Percentiles rank a stretch among this genome's conserved stretches.
Conservation (phyloP, 345 rosid genomes). For the Dipteronia sinensis region DNA sequence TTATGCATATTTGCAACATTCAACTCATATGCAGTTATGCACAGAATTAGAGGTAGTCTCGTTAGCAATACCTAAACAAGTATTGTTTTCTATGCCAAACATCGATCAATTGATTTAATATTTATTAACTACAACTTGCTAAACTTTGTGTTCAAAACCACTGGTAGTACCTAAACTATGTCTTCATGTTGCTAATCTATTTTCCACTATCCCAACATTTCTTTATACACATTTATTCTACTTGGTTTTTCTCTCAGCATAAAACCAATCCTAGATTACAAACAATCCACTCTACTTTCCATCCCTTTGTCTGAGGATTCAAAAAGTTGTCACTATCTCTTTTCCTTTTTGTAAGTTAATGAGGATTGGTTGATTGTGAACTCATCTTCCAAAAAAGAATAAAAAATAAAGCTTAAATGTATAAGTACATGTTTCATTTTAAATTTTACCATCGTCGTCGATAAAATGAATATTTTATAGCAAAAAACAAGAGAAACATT, state of each 20-base stretch:
- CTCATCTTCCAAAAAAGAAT: conserved; percentile 27
- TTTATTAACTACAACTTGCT: conserved; percentile 1
- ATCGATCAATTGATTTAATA: not conserved
- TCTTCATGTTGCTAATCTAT: not conserved
- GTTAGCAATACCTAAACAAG: not conserved
- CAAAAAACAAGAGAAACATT: not conserved
- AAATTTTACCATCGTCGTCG: conserved; percentile 6
- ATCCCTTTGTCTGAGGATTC: conserved; percentile 9
- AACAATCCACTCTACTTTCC: conserved; percentile 19
- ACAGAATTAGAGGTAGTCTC: not conserved
- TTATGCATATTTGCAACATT: too few species aligned
- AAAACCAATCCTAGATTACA: not conserved
- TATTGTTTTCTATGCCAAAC: not conserved
- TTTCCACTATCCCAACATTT: conserved; percentile 8
- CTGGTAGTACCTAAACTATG: conserved; percentile 8
- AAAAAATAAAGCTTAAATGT: conserved; percentile 10
- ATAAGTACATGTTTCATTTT: conserved; percentile 18
- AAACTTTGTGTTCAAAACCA: not conserved
- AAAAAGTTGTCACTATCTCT: conserved; percentile 18
- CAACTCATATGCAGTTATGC: too few species aligned
- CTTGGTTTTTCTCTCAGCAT: not conserved
- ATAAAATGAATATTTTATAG: conserved; percentile 14
- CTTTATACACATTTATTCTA: not conserved
- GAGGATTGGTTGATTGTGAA: conserved; percentile 28
- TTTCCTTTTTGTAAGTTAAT: conserved; percentile 24